Conservation (phyloP, 371 early-diverging fungal genomes). For the Coemansia sp. region DNA sequence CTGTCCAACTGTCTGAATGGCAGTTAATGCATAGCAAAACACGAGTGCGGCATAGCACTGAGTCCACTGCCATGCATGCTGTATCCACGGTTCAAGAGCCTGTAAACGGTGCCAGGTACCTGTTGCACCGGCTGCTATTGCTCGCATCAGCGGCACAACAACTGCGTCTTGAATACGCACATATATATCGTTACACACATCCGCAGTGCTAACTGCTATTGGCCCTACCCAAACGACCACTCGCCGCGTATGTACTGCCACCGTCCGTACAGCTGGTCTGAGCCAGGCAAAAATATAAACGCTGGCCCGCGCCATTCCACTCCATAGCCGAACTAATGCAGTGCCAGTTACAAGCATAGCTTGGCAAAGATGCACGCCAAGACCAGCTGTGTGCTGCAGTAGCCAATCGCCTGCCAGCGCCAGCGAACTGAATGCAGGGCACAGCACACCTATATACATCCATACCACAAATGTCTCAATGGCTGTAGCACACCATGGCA, state of each 20-base stretch:
- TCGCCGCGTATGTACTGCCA: neutral
- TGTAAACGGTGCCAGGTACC: neutral
- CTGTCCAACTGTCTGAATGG: neutral
- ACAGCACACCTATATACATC: neutral
- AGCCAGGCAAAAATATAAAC: neutral
- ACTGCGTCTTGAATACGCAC: neutral
- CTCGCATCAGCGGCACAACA: neutral
- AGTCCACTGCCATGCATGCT: neutral
- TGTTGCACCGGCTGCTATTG: neutral
- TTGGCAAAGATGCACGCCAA: neutral
- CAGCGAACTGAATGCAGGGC: no score
- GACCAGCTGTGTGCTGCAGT: constrained; percentile 1
- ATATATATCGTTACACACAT: neutral
- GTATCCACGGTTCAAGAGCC: neutral
- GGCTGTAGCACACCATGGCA: neutral
- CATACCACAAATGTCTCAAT: neutral
- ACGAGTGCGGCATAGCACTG: neutral
- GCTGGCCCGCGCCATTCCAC: neutral
- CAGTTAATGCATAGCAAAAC: neutral
- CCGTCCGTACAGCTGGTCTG: neutral
- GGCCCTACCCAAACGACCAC: neutral
- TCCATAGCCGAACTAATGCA: neutral
- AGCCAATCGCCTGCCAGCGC: constrained; percentile 2
- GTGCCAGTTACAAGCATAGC: neutral
- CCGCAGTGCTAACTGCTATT: neutral